phyloP scores from a whole-genome alignment of 1,139 yeast species.

The Candida anutae region DNA sequence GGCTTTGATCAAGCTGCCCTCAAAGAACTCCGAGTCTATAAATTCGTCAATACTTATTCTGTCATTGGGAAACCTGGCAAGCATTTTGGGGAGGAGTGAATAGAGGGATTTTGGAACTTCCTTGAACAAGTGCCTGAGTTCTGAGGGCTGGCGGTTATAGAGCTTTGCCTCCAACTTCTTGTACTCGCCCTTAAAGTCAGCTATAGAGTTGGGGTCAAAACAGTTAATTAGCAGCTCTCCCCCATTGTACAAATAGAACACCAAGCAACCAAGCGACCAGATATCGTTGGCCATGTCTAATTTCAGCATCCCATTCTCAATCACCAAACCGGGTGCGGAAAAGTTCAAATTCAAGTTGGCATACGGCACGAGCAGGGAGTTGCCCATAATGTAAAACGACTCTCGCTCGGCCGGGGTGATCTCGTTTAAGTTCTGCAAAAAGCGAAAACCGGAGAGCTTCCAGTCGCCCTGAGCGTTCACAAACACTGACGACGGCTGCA shows the following conservation, averaged over 20 bases:
- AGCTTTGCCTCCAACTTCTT: constrained; percentile 32
- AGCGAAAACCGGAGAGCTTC: constrained; percentile 77
- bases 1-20: constrained; percentile 77
- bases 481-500: constrained; percentile 71
- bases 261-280: constrained; percentile 73
- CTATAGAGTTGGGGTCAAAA: constrained; percentile 37
- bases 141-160: constrained; percentile 36
- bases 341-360: constrained; percentile 66
- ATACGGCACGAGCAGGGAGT: constrained; percentile 74
- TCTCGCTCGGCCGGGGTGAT: constrained; percentile 41
- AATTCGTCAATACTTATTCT: constrained; percentile 44
- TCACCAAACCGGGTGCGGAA: constrained; percentile 66
- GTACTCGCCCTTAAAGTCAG: constrained; percentile 43
- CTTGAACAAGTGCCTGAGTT: constrained; percentile 41
- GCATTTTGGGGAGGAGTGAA: constrained; percentile 24
- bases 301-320: constrained; percentile 35
- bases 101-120: constrained; percentile 29
- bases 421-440: constrained; percentile 48
- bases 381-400: constrained; percentile 53
- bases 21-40: constrained; percentile 51
- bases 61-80: constrained; percentile 38
- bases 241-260: constrained; percentile 54
- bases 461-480: constrained; percentile 87
- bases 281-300: constrained; percentile 68
- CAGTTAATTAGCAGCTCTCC: constrained; percentile 43